Base-by-base conservation (phyloP, 805 yeast genomes). In the Cyberlindnera nakhonratchasimensis region DNA sequence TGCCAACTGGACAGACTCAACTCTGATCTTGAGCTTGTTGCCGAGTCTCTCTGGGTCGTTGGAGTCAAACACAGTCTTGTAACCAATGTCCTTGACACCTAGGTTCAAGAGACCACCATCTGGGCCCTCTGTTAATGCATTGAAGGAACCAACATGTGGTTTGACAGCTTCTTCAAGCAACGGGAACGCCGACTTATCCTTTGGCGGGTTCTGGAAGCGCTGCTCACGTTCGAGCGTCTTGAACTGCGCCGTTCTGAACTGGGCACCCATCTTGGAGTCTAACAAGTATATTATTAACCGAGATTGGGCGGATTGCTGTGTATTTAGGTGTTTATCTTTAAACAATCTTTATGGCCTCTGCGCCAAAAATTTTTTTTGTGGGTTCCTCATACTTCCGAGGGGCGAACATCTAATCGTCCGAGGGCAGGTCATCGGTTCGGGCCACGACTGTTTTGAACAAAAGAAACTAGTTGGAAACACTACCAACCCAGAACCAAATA, bases 71-170 rank as follows among this genome's bases (percentile, higher is more conserved):
- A 88, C 81, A 14, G 89, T 80, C 58, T 82, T 86, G 46, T 77
- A 66, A 9, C 98, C 99, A 47, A 93, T 88, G 59, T 93, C 98
- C 56, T 82, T 74, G 35, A 84, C 95, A 2, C 86, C 97, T 39
- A 83, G 68, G 62, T 90, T 88, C 46, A 93, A 71, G 20, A 93
- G 64, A 6, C 96, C 96, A 35, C 91, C 95, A 33, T 72, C 80
- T 19, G 86, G 79, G 33, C 96, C 96, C 45, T 86, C 95, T 19
- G 96, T 86, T 43, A 93, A 71, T 5, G 97, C 97, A 71, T 93
- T 85, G 73, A 93, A 93, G 2, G 98, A 91, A 8, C 96, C 97
- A 42, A 93, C 77, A 63, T 93, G 99, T 5, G 99, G 99, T 43
- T 80, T 79, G 30, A 93, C 93, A 13, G 99, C 98, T 49, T 88